Evolutionary conservation across 352 stramenopile species (phyloP), one percentile per base, ranked within the genome.

Genomic region (Globisporangium irregulare): DNA sequence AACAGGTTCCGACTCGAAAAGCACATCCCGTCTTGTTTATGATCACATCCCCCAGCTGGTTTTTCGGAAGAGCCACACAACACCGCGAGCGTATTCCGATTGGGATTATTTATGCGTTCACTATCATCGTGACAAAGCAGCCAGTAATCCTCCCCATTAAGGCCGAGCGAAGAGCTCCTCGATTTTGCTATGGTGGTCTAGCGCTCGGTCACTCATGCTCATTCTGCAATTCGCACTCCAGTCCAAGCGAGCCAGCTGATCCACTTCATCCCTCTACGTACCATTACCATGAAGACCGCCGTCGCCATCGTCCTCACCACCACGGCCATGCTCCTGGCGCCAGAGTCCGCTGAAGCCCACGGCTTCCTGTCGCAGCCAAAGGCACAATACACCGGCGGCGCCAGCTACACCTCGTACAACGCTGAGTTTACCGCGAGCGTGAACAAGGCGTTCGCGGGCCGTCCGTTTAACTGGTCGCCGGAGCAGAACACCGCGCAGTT

Each of bases 341-440:
- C 60, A 41, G 6, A 55, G 4, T 41, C 50, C 4, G 34, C 12
- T 9, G 62, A 68, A 9, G 62, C 62, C 4, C 50, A 68, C 25
- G 51, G 53, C 34, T 68, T 58, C 51, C 1, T 61, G 14, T 68
- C 62, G 1, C 62, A 67, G 29, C 62, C 62, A 22, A 67, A 67
- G 62, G 62, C 34, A n/a, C 46, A 67, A 29, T 67, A 67, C 61
- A 67, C 46, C 10, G 61, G 61, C 5, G 61, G 61, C 43, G n/a
- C 27, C 24, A 50, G 29, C 20, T 66, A 66, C 51, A 66, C 61
- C 9, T 59, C 43, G 20, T 67, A 61, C n/a, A 61, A 24, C 22
- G 62, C 51, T 32, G 64, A 79, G 68, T 74, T 74, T 63, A 77
- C 68, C 4, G 72, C 68, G 25, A 61, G 50, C 62, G 55, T 62